These are phyloP conservation scores for Fusarium graminum DNA, from an alignment of 2,329 filamentous ascomycete species.

Conservation along the genomic window DNA sequence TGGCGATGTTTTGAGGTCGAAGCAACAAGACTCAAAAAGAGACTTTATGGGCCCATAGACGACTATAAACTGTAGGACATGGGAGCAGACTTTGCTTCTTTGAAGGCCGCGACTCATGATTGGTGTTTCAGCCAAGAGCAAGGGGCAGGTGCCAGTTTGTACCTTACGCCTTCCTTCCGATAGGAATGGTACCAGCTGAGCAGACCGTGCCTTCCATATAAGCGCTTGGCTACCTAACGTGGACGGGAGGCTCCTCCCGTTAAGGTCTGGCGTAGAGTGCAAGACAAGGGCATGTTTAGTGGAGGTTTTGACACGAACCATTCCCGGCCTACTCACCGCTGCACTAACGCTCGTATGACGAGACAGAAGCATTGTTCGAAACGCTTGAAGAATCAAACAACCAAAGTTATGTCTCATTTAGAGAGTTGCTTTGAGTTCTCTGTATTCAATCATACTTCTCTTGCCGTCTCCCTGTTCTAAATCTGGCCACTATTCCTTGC, in stretches of 20 bases:
- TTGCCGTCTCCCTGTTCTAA: slow-evolving; percentile 1
- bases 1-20: slow-evolving; percentile 23
- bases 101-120: slow-evolving; percentile 19
- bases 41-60: slow-evolving; percentile 18
- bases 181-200: not conserved
- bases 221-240: slow-evolving; percentile 15
- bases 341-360: slow-evolving; percentile 4
- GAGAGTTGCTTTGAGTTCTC: slow-evolving; percentile 2
- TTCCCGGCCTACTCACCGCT: slow-evolving; percentile 1
- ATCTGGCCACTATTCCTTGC: slow-evolving; percentile 6
- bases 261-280: slow-evolving; percentile 18
- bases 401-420: slow-evolving; percentile 10
- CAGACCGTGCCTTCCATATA: slow-evolving; percentile 22
- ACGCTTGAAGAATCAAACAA: slow-evolving; percentile 29
- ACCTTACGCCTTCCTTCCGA: not conserved
- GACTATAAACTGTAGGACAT: not conserved
- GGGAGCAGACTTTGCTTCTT: slow-evolving; percentile 6
- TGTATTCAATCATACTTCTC: not conserved
- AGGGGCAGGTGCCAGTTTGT: not conserved
- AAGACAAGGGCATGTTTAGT: slow-evolving; percentile 22
- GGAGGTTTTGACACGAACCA: slow-evolving; percentile 2
- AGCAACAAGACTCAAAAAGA: slow-evolving; percentile 1
- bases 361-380: slow-evolving; percentile 34
- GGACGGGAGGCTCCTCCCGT: slow-evolving; percentile 26
- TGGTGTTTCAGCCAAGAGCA: slow-evolving; percentile 31